Evolutionary conservation across 2,329 filamentous ascomycete genomes (phyloP), one percentile per base, ranked within the genome.

Genomic region (Ciborinia camelliae): DNA sequence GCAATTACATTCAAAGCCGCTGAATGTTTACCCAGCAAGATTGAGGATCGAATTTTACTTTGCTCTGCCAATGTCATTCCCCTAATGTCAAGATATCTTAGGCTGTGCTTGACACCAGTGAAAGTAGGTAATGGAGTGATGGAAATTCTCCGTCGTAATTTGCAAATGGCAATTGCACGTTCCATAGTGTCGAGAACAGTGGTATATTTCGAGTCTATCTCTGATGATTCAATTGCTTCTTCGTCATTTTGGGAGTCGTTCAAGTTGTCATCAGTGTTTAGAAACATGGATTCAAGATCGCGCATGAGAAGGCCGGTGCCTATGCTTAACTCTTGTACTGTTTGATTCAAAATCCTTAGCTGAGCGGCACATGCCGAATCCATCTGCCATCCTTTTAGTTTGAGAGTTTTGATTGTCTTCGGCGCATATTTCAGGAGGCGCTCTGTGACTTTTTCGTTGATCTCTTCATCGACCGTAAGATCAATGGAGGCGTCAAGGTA

Each of bases 121-220:
- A 20, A 32, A 8, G 9, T 26, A 37, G 51, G 48, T 18, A 55
- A n/a, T 4, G 35, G 58, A 2, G 66, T 55, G 5, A 57, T 65
- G 45, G 62, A 45, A 6, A 70, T 45, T 28, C 66, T 58, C 32
- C 48, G 65, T 14, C 65, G 65, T 23, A 71, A 41, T 37, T 68
- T 68, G 53, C 68, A 69, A 4, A 67, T 58, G 3, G 70, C 66
- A 39, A 71, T 54, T 4, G 70, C 68, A n/a, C 66, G 57, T 43
- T 43, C 54, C 65, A 71, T 66, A 2, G 68, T 64, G 10, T 64
- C 62, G 1, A 70, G 47, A 15, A 66, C 57, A n/a, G 35, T 45
- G 6, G 58, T 63, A 15, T 67, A 54, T 35, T 65, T 66, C 18
- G 37, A 48, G 23, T 26, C 58, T 2, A 65, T 60, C 52, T 63